A percentile compares a stretch with the other conserved stretches of the same genome.
These are phyloP conservation scores for Candida tibetensis DNA, from an alignment of 805 yeast species.

Conservation along the genomic window DNA sequence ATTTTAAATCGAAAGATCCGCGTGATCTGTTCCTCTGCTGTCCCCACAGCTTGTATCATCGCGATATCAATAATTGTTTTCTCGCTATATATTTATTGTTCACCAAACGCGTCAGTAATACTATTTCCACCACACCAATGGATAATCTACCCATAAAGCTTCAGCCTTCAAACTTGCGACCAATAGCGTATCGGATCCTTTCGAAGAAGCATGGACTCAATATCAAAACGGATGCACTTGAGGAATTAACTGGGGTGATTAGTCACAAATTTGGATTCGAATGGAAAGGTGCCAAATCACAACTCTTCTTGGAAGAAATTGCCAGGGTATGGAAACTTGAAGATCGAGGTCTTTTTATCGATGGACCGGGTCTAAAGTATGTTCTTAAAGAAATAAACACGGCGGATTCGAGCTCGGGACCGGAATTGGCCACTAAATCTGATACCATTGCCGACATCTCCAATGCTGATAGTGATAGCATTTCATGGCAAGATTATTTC, in stretches of 20 bases:
- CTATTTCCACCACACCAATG: not conserved
- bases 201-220: constrained; percentile 92
- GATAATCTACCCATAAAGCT: constrained; percentile 63
- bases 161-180: constrained; percentile 80
- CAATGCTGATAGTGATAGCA: constrained; percentile 15
- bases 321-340: constrained; percentile 86
- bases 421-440: constrained; percentile 14
- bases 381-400: constrained; percentile 56
- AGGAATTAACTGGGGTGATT: constrained; percentile 66
- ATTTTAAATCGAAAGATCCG: too few relatives aligned
- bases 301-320: constrained; percentile 67
- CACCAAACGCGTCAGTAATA: not conserved
- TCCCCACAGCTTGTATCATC: too few relatives aligned
- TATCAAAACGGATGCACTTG: constrained; percentile 81
- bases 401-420: constrained; percentile 9
- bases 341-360: constrained; percentile 82
- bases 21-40: too few relatives aligned
- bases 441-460: constrained; percentile 19
- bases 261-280: constrained; percentile 79
- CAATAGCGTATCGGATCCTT: constrained; percentile 83
- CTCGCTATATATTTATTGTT: too few relatives aligned
- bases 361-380: constrained; percentile 63
- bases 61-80: too few relatives aligned
- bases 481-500: constrained; percentile 75
- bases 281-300: constrained; percentile 73